Percentiles rank a stretch among this genome's conserved stretches.
Evolutionary conservation across 1,139 yeast genomes (phyloP).

Genomic region (Geotrichum cucujoidarum): DNA sequence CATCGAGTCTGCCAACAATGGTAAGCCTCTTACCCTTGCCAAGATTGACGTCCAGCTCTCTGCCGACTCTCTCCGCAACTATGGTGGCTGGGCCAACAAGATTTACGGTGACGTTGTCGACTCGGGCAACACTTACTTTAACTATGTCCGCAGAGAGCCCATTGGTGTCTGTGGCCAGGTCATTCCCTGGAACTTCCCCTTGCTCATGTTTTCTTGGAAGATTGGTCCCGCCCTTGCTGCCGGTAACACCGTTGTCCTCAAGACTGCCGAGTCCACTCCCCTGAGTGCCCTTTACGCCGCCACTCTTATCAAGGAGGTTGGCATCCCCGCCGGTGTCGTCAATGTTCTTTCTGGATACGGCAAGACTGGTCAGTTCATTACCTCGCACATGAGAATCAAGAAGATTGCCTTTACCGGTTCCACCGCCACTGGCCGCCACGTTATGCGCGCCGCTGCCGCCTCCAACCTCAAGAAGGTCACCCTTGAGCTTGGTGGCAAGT

Average conservation of each 20-base stretch:
- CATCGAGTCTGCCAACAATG: slow-evolving; percentile 77
- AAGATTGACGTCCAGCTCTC: slow-evolving; percentile 56
- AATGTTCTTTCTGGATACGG: slow-evolving; percentile 75
- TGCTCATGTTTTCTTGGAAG: slow-evolving; percentile 79
- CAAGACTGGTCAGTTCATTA: slow-evolving; percentile 67
- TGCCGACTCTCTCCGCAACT: slow-evolving; percentile 56
- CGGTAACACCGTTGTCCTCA: slow-evolving; percentile 70
- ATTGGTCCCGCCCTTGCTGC: slow-evolving; percentile 76
- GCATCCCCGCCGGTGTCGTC: slow-evolving; percentile 72
- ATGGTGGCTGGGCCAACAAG: slow-evolving; percentile 83
- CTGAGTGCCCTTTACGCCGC: slow-evolving; percentile 64
- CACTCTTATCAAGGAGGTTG: slow-evolving; percentile 58
- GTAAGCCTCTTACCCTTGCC: slow-evolving; percentile 60
- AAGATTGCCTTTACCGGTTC: slow-evolving; percentile 88
- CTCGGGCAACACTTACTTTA: slow-evolving; percentile 58
- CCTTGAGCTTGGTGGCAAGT: slow-evolving; percentile 80
- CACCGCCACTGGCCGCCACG: slow-evolving; percentile 71
- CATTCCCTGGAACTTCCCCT: slow-evolving; percentile 89
- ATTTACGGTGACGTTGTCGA: slow-evolving; percentile 63
- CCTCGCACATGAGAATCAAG: slow-evolving; percentile 62
- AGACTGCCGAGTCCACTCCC: slow-evolving; percentile 77
- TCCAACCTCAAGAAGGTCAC: slow-evolving; percentile 73
- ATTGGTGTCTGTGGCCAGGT: slow-evolving; percentile 80
- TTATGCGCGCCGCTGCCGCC: slow-evolving; percentile 66
- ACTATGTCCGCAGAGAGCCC: slow-evolving; percentile 60